Evolutionary conservation across 2,329 filamentous ascomycete species (phyloP).

Genomic region (Ophiocordyceps robertsii): DNA sequence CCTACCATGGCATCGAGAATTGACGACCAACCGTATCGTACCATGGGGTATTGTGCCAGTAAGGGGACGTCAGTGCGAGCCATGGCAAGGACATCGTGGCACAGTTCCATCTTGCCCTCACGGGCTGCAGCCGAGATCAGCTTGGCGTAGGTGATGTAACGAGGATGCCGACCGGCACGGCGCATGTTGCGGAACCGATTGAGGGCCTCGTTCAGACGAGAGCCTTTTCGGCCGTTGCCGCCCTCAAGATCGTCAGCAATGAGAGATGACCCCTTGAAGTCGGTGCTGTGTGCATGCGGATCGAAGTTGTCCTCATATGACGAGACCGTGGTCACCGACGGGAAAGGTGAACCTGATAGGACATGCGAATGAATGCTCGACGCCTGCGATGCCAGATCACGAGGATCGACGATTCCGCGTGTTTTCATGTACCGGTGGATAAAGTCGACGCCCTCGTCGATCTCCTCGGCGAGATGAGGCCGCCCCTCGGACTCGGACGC

Average conservation of each 20-base stretch:
- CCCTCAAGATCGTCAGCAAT: slow-evolving; percentile 87
- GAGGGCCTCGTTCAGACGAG: slow-evolving; percentile 68
- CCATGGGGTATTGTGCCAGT: slow-evolving; percentile 68
- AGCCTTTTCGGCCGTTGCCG: slow-evolving; percentile 56
- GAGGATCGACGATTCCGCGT: slow-evolving; percentile 40
- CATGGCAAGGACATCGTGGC: slow-evolving; percentile 78
- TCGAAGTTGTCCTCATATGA: slow-evolving; percentile 75
- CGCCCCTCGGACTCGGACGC: slow-evolving; percentile 36
- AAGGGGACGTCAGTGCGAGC: slow-evolving; percentile 81
- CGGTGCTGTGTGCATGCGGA: slow-evolving; percentile 78
- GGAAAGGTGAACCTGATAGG: slow-evolving; percentile 30
- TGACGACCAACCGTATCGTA: slow-evolving; percentile 90
- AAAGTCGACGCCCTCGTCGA: slow-evolving; percentile 75
- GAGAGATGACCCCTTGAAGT: slow-evolving; percentile 83
- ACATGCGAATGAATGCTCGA: slow-evolving; percentile 31
- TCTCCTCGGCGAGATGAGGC: slow-evolving; percentile 56
- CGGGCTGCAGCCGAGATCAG: slow-evolving; percentile 83
- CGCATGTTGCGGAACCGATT: slow-evolving; percentile 85
- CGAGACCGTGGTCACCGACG: slow-evolving; percentile 41
- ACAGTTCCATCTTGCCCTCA: slow-evolving; percentile 66
- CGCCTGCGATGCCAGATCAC: slow-evolving; percentile 34
- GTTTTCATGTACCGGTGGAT: slow-evolving; percentile 44
- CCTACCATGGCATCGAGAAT: slow-evolving; percentile 96
- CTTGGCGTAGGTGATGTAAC: slow-evolving; percentile 95
- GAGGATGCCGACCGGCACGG: slow-evolving; percentile 76